These are phyloP conservation scores for Melampsora allii-populina DNA, from an alignment of 1,284 basidiomycete genomes.

Conservation along the genomic window DNA sequence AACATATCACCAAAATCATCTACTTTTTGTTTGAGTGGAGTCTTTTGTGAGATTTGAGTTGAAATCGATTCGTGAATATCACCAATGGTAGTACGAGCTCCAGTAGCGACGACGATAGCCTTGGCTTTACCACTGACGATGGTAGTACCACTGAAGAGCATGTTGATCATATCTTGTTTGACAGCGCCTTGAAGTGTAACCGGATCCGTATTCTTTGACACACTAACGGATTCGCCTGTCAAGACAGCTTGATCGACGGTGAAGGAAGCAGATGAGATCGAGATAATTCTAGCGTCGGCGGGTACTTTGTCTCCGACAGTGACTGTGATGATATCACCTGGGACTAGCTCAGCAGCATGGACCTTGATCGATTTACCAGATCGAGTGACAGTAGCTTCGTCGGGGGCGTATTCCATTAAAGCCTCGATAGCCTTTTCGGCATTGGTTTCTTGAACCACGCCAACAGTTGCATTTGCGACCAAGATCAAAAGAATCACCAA, in stretches of 20 bases:
- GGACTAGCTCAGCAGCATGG: constrained; percentile 81
- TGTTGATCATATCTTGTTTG: constrained; percentile 94
- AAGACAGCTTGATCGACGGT: constrained; percentile 90
- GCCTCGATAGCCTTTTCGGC: constrained; percentile 97
- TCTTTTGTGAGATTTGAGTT: constrained; percentile 84
- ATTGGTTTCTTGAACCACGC: constrained; percentile 89
- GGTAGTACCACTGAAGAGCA: constrained; percentile 88
- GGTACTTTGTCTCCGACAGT: constrained; percentile 91
- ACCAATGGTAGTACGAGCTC: constrained; percentile 80
- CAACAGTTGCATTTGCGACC: constrained; percentile 87
- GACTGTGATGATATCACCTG: constrained; percentile 83
- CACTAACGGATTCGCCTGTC: constrained; percentile 85
- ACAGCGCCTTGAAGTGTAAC: constrained; percentile 73
- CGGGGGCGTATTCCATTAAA: constrained; percentile 87
- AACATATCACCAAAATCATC: constrained; percentile 95
- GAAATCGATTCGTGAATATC: constrained; percentile 92
- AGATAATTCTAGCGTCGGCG: constrained; percentile 82
- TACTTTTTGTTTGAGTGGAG: constrained; percentile 87
- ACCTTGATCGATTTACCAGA: constrained; percentile 67
- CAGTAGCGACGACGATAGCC: constrained; percentile 81
- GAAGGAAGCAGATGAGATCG: constrained; percentile 86
- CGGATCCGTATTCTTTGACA: constrained; percentile 68
- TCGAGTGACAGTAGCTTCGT: constrained; percentile 86
- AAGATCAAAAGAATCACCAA: constrained; percentile 88
- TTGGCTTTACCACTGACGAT: constrained; percentile 83